Base-by-base conservation (phyloP, 331 rosid genomes). In the Malus hybrid region DNA sequence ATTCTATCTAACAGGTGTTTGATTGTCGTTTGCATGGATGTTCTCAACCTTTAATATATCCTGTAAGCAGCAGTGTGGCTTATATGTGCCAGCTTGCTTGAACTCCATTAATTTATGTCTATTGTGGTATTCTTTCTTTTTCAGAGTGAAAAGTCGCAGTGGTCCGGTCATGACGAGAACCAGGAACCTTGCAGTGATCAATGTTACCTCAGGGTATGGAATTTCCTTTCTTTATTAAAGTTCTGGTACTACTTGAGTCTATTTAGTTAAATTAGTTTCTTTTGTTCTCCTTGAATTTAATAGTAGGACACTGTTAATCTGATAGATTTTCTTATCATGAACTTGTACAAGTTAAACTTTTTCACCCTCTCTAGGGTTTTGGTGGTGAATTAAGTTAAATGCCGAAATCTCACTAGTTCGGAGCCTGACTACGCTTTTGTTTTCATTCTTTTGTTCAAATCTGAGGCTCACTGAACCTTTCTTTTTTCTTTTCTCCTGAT, bases 21-120 rank as follows among this genome's bases (percentile, higher is more conserved):
- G 99, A 94, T 83, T 94, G 99, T 76, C 96, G 83, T 60, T 87
- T 92, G 78, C 99, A 94, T 79, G 99, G 99, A 46, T 94, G 97
- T 79, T 92, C 97, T 73, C 93, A 92, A 75, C 77, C 90, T 71
- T 74, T 89, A 81, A 76, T 82, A 68, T 90, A 85, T 83, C 97
- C 99, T 63, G 99, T 94, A 88, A 90, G 99, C 73, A 78, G 71
- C 76, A 15, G 63, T 6, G 22, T 77, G 22, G 61, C 57, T 34
- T 57, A 24, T 69, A 22, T 75, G 65, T 73, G 66, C 80, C 20
- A 54, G 69, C 48, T 72, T 31, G 64, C 28, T 48, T 68, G 14
- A 55, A 59, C 67, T 69, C 70, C 67, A 20, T 67, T 77, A 64
- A 67, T 74, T 80, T 81, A 77, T 50, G n/a, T 65, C 6, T 67